These are phyloP conservation scores for Exutisphaerella laricina DNA, from an alignment of 2,329 filamentous ascomycete genomes.

Conservation along the genomic window DNA sequence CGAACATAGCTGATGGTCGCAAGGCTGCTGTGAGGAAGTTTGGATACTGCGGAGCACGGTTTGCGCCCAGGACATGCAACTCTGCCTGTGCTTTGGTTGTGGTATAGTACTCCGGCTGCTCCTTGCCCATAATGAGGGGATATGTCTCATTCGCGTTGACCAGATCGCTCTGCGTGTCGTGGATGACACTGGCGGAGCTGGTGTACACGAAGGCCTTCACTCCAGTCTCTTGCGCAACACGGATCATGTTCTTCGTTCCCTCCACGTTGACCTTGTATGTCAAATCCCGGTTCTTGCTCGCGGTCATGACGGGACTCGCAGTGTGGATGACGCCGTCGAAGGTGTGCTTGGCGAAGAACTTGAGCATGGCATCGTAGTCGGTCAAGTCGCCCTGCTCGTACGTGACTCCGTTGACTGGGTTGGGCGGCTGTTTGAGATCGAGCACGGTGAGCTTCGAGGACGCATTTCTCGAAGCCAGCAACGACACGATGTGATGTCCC, in stretches of 20 bases:
- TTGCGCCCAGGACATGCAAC: slow-evolving; percentile 44
- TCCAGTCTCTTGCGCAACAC: slow-evolving; percentile 43
- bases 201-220: slow-evolving; percentile 52
- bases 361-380: slow-evolving; percentile 37
- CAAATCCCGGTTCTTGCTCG: slow-evolving; percentile 35
- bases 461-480: slow-evolving; percentile 39
- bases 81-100: slow-evolving; percentile 48
- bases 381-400: slow-evolving; percentile 50
- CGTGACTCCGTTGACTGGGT: slow-evolving; percentile 39
- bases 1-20: slow-evolving; percentile 48
- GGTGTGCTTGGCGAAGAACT: slow-evolving; percentile 40
- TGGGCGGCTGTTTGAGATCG: slow-evolving; percentile 41
- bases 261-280: slow-evolving; percentile 49
- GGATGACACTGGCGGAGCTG: slow-evolving; percentile 46
- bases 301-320: slow-evolving; percentile 40
- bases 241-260: slow-evolving; percentile 46
- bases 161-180: slow-evolving; percentile 41
- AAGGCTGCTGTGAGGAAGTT: slow-evolving; percentile 47
- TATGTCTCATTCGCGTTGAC: slow-evolving; percentile 47
- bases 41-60: slow-evolving; percentile 37
- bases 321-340: slow-evolving; percentile 48
- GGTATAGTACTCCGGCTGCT: slow-evolving; percentile 48
- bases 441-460: slow-evolving; percentile 43
- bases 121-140: slow-evolving; percentile 41
- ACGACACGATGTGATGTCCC: slow-evolving; percentile 47